Conservation (phyloP, 140 eudicot species). For the Anethum foeniculum region DNA sequence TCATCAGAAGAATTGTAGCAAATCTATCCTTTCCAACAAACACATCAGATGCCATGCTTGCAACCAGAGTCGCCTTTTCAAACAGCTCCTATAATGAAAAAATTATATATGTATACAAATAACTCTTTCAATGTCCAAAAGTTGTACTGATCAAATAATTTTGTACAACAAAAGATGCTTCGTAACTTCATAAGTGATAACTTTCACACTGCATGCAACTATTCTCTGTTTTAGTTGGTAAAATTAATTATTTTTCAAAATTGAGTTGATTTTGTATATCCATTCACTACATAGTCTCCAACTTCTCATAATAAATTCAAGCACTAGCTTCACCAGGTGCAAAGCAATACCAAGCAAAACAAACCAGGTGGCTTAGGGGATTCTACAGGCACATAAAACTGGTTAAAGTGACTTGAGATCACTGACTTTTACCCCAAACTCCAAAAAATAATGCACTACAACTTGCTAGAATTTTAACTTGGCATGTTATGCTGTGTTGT, state of each 20-base stretch:
- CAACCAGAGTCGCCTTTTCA: constrained; percentile 38
- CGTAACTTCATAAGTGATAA: not conserved
- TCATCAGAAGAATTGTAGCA: constrained; percentile 70
- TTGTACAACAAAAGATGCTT: not conserved
- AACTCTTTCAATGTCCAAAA: not conserved
- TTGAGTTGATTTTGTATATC: not conserved
- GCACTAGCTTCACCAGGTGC: not conserved
- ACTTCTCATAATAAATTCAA: not conserved
- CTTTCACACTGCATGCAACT: not conserved
- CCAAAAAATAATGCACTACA: no score
- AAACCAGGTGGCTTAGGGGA: not conserved
- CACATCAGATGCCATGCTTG: constrained; percentile 61
- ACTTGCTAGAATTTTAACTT: no score
- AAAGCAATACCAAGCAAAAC: not conserved
- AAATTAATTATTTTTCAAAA: not conserved
- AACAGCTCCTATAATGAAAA: constrained; percentile 54
- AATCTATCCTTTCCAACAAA: constrained; percentile 82
- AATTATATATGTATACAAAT: not conserved
- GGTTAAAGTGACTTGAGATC: not conserved
- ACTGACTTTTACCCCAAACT: not conserved
- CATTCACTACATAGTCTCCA: not conserved
- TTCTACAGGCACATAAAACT: not conserved
- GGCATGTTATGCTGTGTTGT: no score
- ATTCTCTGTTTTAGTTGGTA: not conserved
- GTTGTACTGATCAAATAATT: not conserved